Percentiles rank a stretch among this genome's conserved stretches.
phyloP scores from a whole-genome alignment of 2,329 filamentous ascomycete species.

The Aspergillus arachidicola region DNA sequence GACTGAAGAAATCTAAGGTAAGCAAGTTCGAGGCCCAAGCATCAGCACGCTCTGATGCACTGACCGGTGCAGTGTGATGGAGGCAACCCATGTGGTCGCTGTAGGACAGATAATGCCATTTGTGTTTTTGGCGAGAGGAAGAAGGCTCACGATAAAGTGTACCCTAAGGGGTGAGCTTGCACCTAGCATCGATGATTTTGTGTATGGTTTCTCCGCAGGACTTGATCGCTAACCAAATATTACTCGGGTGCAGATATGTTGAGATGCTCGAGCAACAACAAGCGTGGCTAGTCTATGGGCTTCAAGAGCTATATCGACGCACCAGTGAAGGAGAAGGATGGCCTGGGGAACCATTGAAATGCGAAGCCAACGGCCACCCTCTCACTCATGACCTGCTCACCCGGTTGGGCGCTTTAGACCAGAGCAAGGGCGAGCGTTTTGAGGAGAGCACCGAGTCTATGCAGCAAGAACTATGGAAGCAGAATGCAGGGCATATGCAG shows the following conservation, averaged over 20 bases:
- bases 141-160: slow-evolving; percentile 68
- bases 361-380: slow-evolving; percentile 57
- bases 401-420: slow-evolving; percentile 59
- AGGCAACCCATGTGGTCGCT: slow-evolving; percentile 62
- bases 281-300: slow-evolving; percentile 61
- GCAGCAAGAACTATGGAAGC: slow-evolving; percentile 57
- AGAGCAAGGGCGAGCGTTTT: slow-evolving; percentile 56
- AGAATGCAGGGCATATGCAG: slow-evolving; percentile 55
- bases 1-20: slow-evolving; percentile 69
- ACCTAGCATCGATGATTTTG: slow-evolving; percentile 10
- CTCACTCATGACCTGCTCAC: slow-evolving; percentile 67
- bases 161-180: slow-evolving; percentile 63
- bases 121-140: slow-evolving; percentile 68
- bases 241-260: slow-evolving; percentile 53
- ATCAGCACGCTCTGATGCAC: slow-evolving; percentile 33
- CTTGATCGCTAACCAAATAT: slow-evolving; percentile 4
- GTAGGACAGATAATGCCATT: slow-evolving; percentile 66
- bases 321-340: slow-evolving; percentile 56
- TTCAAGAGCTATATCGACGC: slow-evolving; percentile 63
- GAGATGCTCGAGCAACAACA: slow-evolving; percentile 71
- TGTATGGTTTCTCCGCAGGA: background rate
- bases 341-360: slow-evolving; percentile 57
- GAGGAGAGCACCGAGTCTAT: slow-evolving; percentile 61
- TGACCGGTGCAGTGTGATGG: slow-evolving; percentile 60
- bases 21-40: slow-evolving; percentile 39